These are phyloP conservation scores for Avena insularis DNA, from an alignment of 176 grass and related monocot genomes.

Conservation along the genomic window DNA sequence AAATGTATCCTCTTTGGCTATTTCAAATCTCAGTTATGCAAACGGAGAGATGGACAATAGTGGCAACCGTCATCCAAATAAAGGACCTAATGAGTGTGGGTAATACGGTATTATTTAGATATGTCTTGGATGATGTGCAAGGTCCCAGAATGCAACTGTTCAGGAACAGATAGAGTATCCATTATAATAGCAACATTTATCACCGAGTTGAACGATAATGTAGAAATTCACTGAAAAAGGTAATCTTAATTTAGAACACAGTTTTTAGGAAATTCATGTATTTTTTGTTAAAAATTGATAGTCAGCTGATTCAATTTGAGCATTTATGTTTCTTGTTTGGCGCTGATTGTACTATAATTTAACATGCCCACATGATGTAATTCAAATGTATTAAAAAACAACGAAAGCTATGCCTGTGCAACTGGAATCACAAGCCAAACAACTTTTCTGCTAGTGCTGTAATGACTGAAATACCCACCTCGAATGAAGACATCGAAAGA, in stretches of 20 bases:
- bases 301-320: background rate
- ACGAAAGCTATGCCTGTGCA: background rate
- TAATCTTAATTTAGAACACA: background rate
- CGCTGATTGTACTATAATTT: background rate
- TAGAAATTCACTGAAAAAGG: background rate
- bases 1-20: background rate
- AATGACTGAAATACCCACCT: constrained; percentile 53
- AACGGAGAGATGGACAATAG: background rate
- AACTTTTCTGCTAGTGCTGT: background rate
- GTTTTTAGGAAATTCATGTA: background rate
- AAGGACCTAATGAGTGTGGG: background rate
- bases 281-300: background rate
- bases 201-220: background rate
- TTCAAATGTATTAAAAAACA: constrained; percentile 1
- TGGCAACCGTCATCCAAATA: background rate
- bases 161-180: background rate
- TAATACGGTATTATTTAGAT: background rate
- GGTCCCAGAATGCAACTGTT: background rate
- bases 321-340: background rate
- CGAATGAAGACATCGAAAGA: constrained; percentile 97
- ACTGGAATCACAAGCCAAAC: background rate
- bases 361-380: background rate
- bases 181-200: background rate
- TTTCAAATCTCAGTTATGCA: background rate
- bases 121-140: background rate